These are phyloP conservation scores for Clonostachys sp. DNA, from an alignment of 2,329 filamentous ascomycete species.

Conservation along the genomic window DNA sequence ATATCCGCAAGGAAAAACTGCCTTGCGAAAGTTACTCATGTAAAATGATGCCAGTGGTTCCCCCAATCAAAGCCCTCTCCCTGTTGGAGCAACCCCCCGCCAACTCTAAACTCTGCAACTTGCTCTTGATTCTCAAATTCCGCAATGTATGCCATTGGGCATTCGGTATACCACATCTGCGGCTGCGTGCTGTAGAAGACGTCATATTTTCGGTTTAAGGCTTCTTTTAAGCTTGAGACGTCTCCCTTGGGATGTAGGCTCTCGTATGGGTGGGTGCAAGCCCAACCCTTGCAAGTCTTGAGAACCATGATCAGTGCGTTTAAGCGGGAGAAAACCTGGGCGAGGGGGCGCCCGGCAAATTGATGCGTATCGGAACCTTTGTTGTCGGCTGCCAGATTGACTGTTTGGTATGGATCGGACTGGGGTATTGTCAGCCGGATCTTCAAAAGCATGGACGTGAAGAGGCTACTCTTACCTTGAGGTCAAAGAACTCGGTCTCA, in stretches of 20 bases:
- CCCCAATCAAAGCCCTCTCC: too few relatives aligned
- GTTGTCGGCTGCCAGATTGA: constrained; percentile 1
- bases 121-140: constrained; percentile 40
- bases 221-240: constrained; percentile 44
- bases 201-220: constrained; percentile 41
- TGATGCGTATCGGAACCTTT: too few relatives aligned
- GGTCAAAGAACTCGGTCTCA: constrained; percentile 58
- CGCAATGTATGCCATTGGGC: constrained; percentile 48
- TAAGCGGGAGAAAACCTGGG: constrained; percentile 28
- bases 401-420: constrained; percentile 12
- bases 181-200: constrained; percentile 44
- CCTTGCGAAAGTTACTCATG: too few relatives aligned
- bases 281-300: constrained; percentile 51
- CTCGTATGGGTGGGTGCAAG: constrained; percentile 50
- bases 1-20: too few relatives aligned
- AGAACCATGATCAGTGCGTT: constrained; percentile 55
- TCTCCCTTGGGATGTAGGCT: constrained; percentile 47
- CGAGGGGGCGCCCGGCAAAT: constrained; percentile 13
- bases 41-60: too few relatives aligned
- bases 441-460: not conserved
- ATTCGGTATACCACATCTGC: constrained; percentile 44
- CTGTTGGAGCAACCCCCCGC: too few relatives aligned
- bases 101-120: too few relatives aligned
- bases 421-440: too few relatives aligned
- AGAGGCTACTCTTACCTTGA: constrained; percentile 24